phyloP scores from a whole-genome alignment of 129 eudicot species.

The Flaveria sonorensis region DNA sequence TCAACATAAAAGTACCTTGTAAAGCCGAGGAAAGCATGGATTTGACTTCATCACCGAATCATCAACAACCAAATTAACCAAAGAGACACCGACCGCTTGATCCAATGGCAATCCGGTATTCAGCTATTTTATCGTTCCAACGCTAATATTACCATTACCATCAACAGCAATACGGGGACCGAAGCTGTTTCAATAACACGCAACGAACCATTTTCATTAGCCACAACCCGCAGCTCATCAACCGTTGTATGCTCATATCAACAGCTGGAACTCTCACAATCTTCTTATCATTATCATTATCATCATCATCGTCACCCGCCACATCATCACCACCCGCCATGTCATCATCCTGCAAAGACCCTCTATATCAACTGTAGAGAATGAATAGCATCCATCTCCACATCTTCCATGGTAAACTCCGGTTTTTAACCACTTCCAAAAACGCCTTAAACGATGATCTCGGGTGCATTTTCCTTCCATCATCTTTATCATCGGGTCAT shows the following conservation, averaged over 20 bases:
- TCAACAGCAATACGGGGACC: conserved; percentile 78
- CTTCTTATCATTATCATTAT: conserved; percentile 59
- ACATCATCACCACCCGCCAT: too few species aligned
- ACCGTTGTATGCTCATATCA: conserved; percentile 51
- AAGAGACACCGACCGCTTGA: conserved; percentile 62
- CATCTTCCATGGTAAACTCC: conserved; percentile 90
- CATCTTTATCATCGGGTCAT: conserved; percentile 74
- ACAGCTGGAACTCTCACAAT: conserved; percentile 63
- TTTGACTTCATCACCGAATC: conserved; percentile 52
- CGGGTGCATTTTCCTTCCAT: conserved; percentile 78
- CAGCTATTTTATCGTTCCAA: conserved; percentile 74
- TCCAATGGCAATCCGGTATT: conserved; percentile 61
- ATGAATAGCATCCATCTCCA: conserved; percentile 91
- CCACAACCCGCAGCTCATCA: conserved; percentile 64
- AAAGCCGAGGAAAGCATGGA: conserved; percentile 60
- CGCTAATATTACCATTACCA: conserved; percentile 63
- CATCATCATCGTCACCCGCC: conserved; percentile 26
- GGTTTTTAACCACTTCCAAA: conserved; percentile 71
- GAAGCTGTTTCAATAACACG: conserved; percentile 94
- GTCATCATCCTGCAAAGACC: conserved; percentile 58
- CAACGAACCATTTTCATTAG: conserved; percentile 85
- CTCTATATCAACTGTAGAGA: conserved; percentile 77
- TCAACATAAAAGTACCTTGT: conserved; percentile 42
- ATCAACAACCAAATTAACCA: conserved; percentile 56
- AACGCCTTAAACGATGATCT: conserved; percentile 84